These are phyloP conservation scores for Epichloe festucae DNA, from an alignment of 2,329 filamentous ascomycete genomes.

Conservation along the genomic window DNA sequence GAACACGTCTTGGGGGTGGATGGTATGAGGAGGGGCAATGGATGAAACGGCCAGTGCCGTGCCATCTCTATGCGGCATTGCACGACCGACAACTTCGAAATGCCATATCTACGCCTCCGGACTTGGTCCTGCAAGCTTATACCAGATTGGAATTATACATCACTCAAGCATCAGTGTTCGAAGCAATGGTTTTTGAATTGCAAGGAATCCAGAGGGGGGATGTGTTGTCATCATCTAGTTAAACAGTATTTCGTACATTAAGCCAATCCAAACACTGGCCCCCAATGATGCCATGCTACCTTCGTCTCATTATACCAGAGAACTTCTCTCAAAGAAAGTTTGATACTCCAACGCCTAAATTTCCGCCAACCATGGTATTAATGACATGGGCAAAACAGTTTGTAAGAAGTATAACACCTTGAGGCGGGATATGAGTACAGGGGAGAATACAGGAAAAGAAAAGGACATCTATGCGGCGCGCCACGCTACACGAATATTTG, in stretches of 20 bases:
- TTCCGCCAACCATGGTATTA: slow-evolving; percentile 33
- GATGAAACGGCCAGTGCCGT: too few relatives aligned
- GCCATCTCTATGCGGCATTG: too few relatives aligned
- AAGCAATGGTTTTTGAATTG: background rate
- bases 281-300: slow-evolving; percentile 25
- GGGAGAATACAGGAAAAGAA: slow-evolving; percentile 25
- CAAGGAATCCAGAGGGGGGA: slow-evolving; percentile 35
- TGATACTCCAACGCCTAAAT: slow-evolving; percentile 37
- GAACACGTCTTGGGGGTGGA: slow-evolving; percentile 11
- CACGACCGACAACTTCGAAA: too few relatives aligned
- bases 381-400: slow-evolving; percentile 30
- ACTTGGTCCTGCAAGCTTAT: background rate
- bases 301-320: slow-evolving; percentile 31
- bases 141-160: background rate
- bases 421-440: slow-evolving; percentile 39
- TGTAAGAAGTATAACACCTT: slow-evolving; percentile 20
- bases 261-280: slow-evolving; percentile 25
- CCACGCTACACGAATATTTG: slow-evolving; percentile 20
- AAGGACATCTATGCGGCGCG: slow-evolving; percentile 20
- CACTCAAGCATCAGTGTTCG: background rate
- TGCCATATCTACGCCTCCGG: too few relatives aligned
- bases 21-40: slow-evolving; percentile 1
- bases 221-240: slow-evolving; percentile 40
- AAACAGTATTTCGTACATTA: slow-evolving; percentile 18
- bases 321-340: slow-evolving; percentile 29